Base-by-base conservation (phyloP, 2,329 filamentous ascomycete genomes). In the Cladosporium colombiae region DNA sequence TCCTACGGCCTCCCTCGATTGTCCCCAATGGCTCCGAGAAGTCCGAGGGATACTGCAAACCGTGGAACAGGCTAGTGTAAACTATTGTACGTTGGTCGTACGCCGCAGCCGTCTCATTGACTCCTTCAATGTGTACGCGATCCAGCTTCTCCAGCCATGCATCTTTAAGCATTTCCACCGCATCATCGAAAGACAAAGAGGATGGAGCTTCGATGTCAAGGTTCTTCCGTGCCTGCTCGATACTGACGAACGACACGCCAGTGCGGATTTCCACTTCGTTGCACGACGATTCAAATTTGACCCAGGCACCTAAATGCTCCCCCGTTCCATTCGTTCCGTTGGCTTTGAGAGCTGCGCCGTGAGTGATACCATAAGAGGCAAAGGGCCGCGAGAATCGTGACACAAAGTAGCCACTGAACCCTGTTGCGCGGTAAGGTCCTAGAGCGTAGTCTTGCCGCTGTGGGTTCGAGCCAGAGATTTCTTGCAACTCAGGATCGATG, bases 41-140 rank as follows among this genome's bases (percentile, higher is more conserved):
- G 69, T 83, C 81, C 31, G 71, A 81, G 0, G 81, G 81, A 65
- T 83, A 83, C 63, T 83, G 81, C 11, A 83, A 71, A 2, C 79
- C 77, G 66, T 83, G 81, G 55, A 81, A 83, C 0, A 83, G 72
- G 5, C 77, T 78, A 0, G 81, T 82, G 65, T 83, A 83, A 71
- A 78, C 83, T 52, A 83, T 79, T 0, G 76, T 80, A 5, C 76
- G 77, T n/a, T 77, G 80, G 57, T 82, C 79, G 50, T 82, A 77
- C 7, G 78, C 75, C 0, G 68, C 29, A 29, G 79, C 76, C 0
- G 81, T 82, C 3, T 74, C 64, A 62, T 82, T 82, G 44, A 78
- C 73, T 5, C 81, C 81, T 44, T 80, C 75, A 29, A 83, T 81
- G 0, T 70, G 77, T 7, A 83, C 73, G 2, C 81, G 73, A 2